Base-by-base conservation (phyloP, 345 rosid genomes). In the Kandelia obovata region DNA sequence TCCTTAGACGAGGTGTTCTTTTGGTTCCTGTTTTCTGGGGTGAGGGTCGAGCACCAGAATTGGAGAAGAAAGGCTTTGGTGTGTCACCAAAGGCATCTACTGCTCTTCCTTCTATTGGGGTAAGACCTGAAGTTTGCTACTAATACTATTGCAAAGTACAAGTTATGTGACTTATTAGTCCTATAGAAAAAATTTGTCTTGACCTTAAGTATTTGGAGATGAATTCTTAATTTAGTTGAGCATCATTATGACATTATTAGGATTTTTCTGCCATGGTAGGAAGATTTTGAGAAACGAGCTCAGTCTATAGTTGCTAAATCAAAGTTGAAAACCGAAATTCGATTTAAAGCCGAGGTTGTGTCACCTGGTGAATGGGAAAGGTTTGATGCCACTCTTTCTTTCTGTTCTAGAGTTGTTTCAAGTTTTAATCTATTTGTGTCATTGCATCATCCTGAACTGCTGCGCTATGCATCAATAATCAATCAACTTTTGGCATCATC, bases 311-410 rank as follows among this genome's bases (percentile, higher is more conserved):
- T 83, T 66, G 85, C 89, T 34, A 84, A 88, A 73, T 95, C 99
- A 55, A 92, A 86, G 82, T 77, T 95, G 81, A 95, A 95, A 84
- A 76, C 91, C 62, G 99, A 92, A 85, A 79, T 92, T 78, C 85
- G 92, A 58, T 92, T 85, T 76, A 92, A 69, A 79, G 89, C 96
- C 0, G 94, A 90, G 77, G 85, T 75, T 49, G 83, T 86, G 27
- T 92, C 96, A 17, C 88, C 92, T 47, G 77, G 73, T 16, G 96
- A 95, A 80, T 88, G 99, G 96, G 99, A 95, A 83, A 92, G 97
- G 98, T 90, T 17, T 58, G 59, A 49, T 73, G 56, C 79, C 82
- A 35, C 76, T 61, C 71, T 64, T 72, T 46, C 19, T 16, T 51
- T 20, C 8, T 53, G 43, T 62, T 5, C 46, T 51, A 17, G 23